These are phyloP conservation scores for Basidiobolus meristosporus DNA, from an alignment of 371 early-diverging fungal species.

Conservation along the genomic window DNA sequence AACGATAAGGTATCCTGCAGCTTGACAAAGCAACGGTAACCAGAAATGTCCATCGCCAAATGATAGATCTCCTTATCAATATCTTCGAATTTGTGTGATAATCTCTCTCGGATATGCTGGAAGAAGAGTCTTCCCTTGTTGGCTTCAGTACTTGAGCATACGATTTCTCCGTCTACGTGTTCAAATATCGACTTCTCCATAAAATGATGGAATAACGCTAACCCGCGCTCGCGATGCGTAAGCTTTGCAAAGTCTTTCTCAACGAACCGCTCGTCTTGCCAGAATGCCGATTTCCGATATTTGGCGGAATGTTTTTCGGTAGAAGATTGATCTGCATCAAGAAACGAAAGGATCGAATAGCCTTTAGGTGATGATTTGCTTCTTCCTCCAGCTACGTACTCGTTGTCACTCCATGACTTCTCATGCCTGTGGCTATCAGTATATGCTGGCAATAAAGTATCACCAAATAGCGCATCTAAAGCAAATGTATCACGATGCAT, in stretches of 20 bases:
- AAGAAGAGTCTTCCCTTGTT: too few relatives aligned
- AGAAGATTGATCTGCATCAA: conserved; percentile 5
- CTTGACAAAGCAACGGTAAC: conserved; percentile 44
- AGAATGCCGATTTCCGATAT: conserved; percentile 6
- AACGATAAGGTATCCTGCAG: conserved; percentile 28
- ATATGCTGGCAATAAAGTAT: too few relatives aligned
- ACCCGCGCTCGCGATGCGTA: conserved; percentile 11
- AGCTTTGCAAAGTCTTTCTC: conserved; percentile 7
- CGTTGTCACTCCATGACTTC: too few relatives aligned
- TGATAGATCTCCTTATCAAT: conserved; percentile 9
- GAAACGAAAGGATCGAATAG: too few relatives aligned
- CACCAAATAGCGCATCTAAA: too few relatives aligned
- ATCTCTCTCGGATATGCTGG: too few relatives aligned
- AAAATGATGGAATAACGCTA: conserved; percentile 28
- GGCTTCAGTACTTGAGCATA: neutral
- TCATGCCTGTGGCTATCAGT: too few relatives aligned
- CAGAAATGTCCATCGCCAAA: conserved; percentile 9
- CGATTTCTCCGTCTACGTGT: conserved; percentile 23
- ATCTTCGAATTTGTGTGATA: conserved; percentile 4
- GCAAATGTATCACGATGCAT: neutral
- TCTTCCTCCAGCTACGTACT: too few relatives aligned
- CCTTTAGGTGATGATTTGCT: too few relatives aligned
- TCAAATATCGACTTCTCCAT: conserved; percentile 23
- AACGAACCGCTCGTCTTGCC: conserved; percentile 8
- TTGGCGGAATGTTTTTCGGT: conserved; percentile 4